These are phyloP conservation scores for Podaxis sp. DNA, from an alignment of 768 basidiomycete species.

Conservation along the genomic window DNA sequence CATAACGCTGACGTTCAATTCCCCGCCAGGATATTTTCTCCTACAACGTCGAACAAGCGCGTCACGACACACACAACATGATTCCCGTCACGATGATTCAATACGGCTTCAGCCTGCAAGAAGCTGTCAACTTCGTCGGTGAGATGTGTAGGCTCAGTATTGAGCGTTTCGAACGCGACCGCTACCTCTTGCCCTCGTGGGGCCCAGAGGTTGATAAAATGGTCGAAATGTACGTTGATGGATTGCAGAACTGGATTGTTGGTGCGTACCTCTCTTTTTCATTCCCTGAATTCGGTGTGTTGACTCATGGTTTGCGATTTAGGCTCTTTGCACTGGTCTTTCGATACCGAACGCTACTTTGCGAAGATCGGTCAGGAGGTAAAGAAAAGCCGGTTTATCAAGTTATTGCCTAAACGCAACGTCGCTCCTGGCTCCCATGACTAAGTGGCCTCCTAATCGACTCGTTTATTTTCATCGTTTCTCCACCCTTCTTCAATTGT, in stretches of 20 bases:
- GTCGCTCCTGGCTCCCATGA: neutral
- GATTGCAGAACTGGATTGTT: slow-evolving; percentile 69
- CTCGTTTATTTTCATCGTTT: neutral
- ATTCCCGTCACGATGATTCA: slow-evolving; percentile 64
- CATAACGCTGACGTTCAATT: slow-evolving; percentile 9
- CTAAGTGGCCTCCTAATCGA: neutral
- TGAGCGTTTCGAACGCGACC: slow-evolving; percentile 48
- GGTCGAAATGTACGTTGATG: slow-evolving; percentile 56
- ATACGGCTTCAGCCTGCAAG: slow-evolving; percentile 54
- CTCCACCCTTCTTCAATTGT: neutral
- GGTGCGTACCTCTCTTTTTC: slow-evolving; percentile 32
- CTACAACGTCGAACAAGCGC: slow-evolving; percentile 72
- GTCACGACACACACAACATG: slow-evolving; percentile 72
- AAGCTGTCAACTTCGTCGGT: slow-evolving; percentile 64
- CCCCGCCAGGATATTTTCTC: slow-evolving; percentile 66
- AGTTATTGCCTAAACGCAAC: slow-evolving; percentile 39
- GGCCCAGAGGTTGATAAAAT: slow-evolving; percentile 55
- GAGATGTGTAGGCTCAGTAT: slow-evolving; percentile 57
- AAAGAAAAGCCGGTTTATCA: slow-evolving; percentile 51
- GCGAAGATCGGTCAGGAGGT: slow-evolving; percentile 53
- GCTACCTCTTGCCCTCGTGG: slow-evolving; percentile 58
- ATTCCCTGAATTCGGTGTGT: no score
- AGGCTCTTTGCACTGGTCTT: slow-evolving; percentile 69
- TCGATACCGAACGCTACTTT: slow-evolving; percentile 68
- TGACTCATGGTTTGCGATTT: neutral